Percentiles rank a stretch among this genome's conserved stretches.
These are phyloP conservation scores for Raddia distichophylla DNA, from an alignment of 176 grass and related monocot species.

Conservation along the genomic window DNA sequence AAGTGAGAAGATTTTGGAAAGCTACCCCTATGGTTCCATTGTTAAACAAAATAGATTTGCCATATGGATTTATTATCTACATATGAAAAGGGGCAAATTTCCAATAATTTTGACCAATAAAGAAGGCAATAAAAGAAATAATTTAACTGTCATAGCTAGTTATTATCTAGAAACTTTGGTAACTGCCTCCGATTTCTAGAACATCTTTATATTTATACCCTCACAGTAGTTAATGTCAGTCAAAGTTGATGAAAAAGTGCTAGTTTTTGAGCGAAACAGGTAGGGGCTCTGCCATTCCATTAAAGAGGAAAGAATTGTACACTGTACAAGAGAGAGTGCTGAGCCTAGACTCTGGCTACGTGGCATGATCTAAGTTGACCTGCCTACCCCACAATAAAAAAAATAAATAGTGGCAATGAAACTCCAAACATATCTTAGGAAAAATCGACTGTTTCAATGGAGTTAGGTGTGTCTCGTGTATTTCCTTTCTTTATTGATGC, in stretches of 20 bases:
- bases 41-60: background rate
- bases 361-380: too few species aligned
- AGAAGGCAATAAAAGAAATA: background rate
- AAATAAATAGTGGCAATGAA: too few species aligned
- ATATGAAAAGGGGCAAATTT: background rate
- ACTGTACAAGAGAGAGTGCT: too few species aligned
- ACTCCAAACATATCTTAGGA: background rate
- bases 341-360: too few species aligned
- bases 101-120: background rate
- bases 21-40: background rate
- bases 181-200: background rate
- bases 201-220: background rate
- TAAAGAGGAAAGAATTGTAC: too few species aligned
- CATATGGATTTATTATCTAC: background rate
- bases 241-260: background rate
- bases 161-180: background rate
- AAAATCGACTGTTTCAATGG: background rate
- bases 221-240: background rate
- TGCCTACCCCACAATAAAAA: background rate
- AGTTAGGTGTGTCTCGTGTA: background rate
- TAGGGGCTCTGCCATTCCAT: too few species aligned
- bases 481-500: background rate
- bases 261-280: too few species aligned
- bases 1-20: background rate
- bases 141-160: background rate